These are phyloP conservation scores for Penicillium janthinellum DNA, from an alignment of 2,329 filamentous ascomycete species.

Conservation along the genomic window DNA sequence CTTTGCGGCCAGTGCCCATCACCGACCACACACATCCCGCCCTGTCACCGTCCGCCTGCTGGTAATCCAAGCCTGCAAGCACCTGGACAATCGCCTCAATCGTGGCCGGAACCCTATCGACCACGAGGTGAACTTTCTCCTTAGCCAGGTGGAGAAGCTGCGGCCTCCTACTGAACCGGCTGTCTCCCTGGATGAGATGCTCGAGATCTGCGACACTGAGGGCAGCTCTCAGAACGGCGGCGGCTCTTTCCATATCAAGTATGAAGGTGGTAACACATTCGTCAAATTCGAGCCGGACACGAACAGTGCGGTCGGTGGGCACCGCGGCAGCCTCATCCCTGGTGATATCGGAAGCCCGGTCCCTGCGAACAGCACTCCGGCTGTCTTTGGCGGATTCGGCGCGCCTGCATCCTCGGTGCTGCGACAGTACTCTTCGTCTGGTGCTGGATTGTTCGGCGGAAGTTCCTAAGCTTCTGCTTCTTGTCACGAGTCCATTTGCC, in stretches of 20 bases:
- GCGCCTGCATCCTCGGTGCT: constrained; percentile 34
- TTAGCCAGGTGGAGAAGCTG: constrained; percentile 66
- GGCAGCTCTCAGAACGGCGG: constrained; percentile 85
- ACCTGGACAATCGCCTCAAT: constrained; percentile 50
- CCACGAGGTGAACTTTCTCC: constrained; percentile 66
- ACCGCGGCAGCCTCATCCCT: constrained; percentile 51
- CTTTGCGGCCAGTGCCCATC: constrained; percentile 52
- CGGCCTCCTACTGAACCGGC: constrained; percentile 59
- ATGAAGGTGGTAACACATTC: constrained; percentile 49
- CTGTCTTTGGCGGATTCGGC: constrained; percentile 42
- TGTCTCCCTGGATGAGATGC: constrained; percentile 67
- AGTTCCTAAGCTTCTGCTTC: constrained; percentile 16
- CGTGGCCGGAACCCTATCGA: constrained; percentile 60
- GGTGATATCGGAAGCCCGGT: constrained; percentile 72
- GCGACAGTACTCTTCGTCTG: constrained; percentile 43
- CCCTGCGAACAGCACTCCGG: constrained; percentile 45
- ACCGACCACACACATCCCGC: constrained; percentile 61
- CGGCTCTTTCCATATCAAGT: constrained; percentile 75
- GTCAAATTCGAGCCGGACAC: constrained; percentile 57
- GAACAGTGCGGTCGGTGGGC: constrained; percentile 46
- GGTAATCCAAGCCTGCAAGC: constrained; percentile 77
- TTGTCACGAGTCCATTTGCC: neutral
- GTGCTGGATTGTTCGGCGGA: constrained; percentile 38
- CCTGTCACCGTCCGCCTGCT: constrained; percentile 71
- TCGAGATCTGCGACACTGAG: constrained; percentile 87